Conservation (phyloP, 495 filamentous ascomycete species). For the Aspergillus sclerotiicarbonarius region DNA sequence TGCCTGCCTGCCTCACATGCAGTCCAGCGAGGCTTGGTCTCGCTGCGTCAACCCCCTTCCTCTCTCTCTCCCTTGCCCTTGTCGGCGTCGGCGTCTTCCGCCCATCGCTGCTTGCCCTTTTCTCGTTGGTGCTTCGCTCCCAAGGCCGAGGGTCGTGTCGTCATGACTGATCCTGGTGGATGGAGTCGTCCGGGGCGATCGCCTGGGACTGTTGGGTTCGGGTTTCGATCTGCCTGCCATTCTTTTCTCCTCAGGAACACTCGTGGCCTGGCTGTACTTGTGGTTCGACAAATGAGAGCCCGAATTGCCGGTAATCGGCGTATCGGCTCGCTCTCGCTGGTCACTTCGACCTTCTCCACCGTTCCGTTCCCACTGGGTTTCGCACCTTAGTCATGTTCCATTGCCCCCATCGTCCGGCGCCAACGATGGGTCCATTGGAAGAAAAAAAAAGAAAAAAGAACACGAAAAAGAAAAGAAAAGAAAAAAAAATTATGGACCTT, state of each 20-base stretch:
- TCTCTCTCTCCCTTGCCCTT: background rate
- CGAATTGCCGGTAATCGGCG: constrained; percentile 1
- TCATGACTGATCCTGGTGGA: constrained; percentile 18
- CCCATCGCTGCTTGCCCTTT: background rate
- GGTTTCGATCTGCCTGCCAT: constrained; percentile 3
- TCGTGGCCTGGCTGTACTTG: constrained; percentile 3
- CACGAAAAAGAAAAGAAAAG: background rate
- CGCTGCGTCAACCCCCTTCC: background rate
- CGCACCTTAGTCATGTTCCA: background rate
- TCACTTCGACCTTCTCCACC: background rate
- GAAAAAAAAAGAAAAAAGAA: background rate
- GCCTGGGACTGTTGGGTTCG: constrained; percentile 9
- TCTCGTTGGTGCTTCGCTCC: background rate
- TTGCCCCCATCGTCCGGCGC: background rate
- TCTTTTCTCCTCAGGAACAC: constrained; percentile 8
- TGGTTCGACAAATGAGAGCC: constrained; percentile 4
- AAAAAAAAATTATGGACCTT: constrained; percentile 3
- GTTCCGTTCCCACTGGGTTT: constrained; percentile 3
- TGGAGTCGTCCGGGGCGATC: constrained; percentile 10
- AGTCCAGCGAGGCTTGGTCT: constrained; percentile 6
- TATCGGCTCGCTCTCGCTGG: constrained; percentile 5
- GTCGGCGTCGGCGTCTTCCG: background rate
- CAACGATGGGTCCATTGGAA: background rate
- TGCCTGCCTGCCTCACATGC: background rate
- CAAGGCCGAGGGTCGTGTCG: constrained; percentile 19